Base-by-base conservation (phyloP, 768 basidiomycete species). In the Leccinum truebloodii region DNA sequence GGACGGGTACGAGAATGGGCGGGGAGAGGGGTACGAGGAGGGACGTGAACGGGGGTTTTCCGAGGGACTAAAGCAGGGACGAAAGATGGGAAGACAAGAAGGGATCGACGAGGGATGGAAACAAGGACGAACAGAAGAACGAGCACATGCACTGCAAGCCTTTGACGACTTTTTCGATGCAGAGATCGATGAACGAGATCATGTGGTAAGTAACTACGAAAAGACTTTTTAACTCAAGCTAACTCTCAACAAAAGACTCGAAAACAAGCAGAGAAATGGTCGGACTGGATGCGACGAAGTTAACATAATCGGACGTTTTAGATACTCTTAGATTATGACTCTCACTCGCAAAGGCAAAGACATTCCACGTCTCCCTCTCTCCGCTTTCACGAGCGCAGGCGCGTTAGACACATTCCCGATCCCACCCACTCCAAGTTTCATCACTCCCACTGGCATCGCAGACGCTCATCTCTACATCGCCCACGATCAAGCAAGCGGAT, bases 331-430 rank as follows among this genome's bases (percentile, higher is more conserved):
- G 34, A 26, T 10, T 24, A 26, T 18, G 49, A 50, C 24, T n/a
- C 20, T 24, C 48, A 49, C 24, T 22, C 86, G 87, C 67, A 90
- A 83, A 70, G 84, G 81, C 26, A 90, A 85, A 70, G 77, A 83
- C 22, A 83, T 86, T 5, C 92, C 92, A 8, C 82, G 80, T 51
- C 84, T 94, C 13, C 90, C 91, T 0, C 71, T 86, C 26, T 91
- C 90, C 12, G 92, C 86, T 0, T 94, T 94, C 72, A 83, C 80
- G 26, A 88, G 82, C 73, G 79, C 87, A 4, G 86, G 86, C 55
- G 82, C 84, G 0, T 81, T 81, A 20, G 90, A 91, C 50, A 76
- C 76, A 1, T 92, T 91, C 69, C 88, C 86, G 2, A 63, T 89
- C 10, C 83, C 87, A 8, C 84, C 86, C 22, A 88, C 86, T 59